Base-by-base conservation (phyloP, 176 grass and related monocot species). In the Musa beccarii region DNA sequence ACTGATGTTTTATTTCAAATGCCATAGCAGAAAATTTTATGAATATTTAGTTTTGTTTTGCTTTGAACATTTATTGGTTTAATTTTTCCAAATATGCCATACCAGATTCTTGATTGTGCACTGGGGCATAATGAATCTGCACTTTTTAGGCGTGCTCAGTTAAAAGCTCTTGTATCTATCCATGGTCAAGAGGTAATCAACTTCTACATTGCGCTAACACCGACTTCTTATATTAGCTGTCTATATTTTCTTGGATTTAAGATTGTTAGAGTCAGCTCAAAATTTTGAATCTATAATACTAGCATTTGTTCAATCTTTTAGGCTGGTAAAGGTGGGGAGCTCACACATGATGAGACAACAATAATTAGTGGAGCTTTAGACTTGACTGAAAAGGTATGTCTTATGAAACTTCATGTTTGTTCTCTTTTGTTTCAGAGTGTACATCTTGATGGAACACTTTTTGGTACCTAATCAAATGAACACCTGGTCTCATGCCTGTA, bases 111-210 rank as follows among this genome's bases (percentile, higher is more conserved):
- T 68, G 96, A 99, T 78, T 99, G 91, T 66, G 90, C 91, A 78
- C 96, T 99, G 83, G 96, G 96, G 43, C 96, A 99, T 84, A 92
- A 99, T 79, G 96, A 95, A 80, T 99, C 96, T 86, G 96, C 96
- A 73, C 83, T 99, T 66, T 99, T 99, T 89, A 99, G 96, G 74
- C 91, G 96, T 69, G 96, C 96, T 75, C 96, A 99, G 74, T 65
- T 99, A 64, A 99, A 99, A 82, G 96, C 85, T 83, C 86, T 99
- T 69, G 91, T 99, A 67, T 91, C 88, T 83, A 99, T 99, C 76
- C 96, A 99, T 84, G 66, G 96, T 86, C 91, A 87, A 86, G 96
- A 99, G 91, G 96, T 99, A 83, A 82, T 80, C 14, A 26, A 50
- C 34, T 50, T 69, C 50, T 69, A 8, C 10, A 10, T 17, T 50